Base-by-base conservation (phyloP, 176 grass and related monocot species). In the Otatea glauca region DNA sequence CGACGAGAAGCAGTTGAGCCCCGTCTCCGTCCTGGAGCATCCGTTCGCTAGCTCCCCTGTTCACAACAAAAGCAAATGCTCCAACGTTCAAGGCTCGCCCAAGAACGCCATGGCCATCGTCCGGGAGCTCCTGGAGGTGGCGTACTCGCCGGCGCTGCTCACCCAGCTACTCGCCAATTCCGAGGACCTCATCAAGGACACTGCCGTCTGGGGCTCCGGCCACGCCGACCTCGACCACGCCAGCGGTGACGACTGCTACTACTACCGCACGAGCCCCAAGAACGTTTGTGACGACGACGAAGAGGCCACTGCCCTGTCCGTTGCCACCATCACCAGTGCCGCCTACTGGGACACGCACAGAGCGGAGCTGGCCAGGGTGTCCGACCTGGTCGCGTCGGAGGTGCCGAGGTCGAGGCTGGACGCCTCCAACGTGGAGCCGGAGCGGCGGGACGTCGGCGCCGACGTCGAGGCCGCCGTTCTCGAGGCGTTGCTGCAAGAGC, bases 21-120 rank as follows among this genome's bases (percentile, higher is more conserved):
- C 96, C 1, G 84, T 94, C 0, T 99, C 96, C 20, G 96, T 99
- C 23, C 71, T 96, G 32, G 96, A 97, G 41, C 79, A 96, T 49
- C 87, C 90, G 13, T 91, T 85, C 69, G 89, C 84, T 37, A 92
- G 65, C 75, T 91, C 88, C 18, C 90, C 81, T 9, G 81, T 65
- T 4, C 86, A 83, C 81, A 59, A 79, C 79, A 76, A 83, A 74
- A 60, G 75, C 85, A 86, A 84, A 81, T 45, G 59, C 56, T 68
- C 59, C 6, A 64, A 27, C 4, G 54, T 48, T 14, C 20, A 82
- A 32, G 84, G 66, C 34, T 87, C 80, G 15, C 79, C 84, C 5
- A 75, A 39, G 42, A 86, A 94, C 67, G 68, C 85, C 73, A 65
- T 92, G 83, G 70, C 88, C 62, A 72, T 91, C 50, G 79, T 99